phyloP scores from a whole-genome alignment of 2,329 filamentous ascomycete species.

The Monosporascus cannonballus region DNA sequence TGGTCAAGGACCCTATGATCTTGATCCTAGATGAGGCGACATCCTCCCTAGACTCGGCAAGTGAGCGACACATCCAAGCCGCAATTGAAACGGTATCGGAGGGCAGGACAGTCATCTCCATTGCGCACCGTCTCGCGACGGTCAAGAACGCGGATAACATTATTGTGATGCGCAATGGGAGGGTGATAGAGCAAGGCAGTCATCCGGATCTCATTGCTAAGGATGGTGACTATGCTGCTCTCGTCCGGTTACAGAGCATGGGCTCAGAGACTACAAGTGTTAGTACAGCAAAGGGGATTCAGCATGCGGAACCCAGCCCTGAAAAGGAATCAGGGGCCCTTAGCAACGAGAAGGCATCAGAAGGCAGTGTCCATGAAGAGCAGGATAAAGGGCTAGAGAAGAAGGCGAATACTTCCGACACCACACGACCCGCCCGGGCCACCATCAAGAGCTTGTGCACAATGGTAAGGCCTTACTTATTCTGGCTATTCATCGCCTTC shows the following conservation, averaged over 20 bases:
- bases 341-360: slow-evolving; percentile 10
- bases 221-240: slow-evolving; percentile 24
- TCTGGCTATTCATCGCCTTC: slow-evolving; percentile 34
- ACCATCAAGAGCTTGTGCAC: slow-evolving; percentile 31
- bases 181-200: slow-evolving; percentile 54
- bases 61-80: slow-evolving; percentile 37
- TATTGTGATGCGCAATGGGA: slow-evolving; percentile 55
- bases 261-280: slow-evolving; percentile 28
- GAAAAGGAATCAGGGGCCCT: slow-evolving; percentile 22
- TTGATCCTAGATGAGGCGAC: slow-evolving; percentile 46
- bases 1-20: slow-evolving; percentile 40
- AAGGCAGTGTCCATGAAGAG: slow-evolving; percentile 4
- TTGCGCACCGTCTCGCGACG: slow-evolving; percentile 57
- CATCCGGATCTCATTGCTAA: slow-evolving; percentile 50
- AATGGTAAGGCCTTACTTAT: slow-evolving; percentile 33
- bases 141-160: slow-evolving; percentile 60
- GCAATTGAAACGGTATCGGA: slow-evolving; percentile 27
- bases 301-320: slow-evolving; percentile 30
- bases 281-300: slow-evolving; percentile 20
- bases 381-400: slow-evolving; percentile 4
- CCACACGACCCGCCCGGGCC: slow-evolving; percentile 25
- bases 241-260: slow-evolving; percentile 26
- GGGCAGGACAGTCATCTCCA: slow-evolving; percentile 57
- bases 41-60: slow-evolving; percentile 42
- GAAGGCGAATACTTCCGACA: slow-evolving; percentile 4